Evolutionary conservation across 352 stramenopile genomes (phyloP).

Genomic region (Phytophthora podocarpi): DNA sequence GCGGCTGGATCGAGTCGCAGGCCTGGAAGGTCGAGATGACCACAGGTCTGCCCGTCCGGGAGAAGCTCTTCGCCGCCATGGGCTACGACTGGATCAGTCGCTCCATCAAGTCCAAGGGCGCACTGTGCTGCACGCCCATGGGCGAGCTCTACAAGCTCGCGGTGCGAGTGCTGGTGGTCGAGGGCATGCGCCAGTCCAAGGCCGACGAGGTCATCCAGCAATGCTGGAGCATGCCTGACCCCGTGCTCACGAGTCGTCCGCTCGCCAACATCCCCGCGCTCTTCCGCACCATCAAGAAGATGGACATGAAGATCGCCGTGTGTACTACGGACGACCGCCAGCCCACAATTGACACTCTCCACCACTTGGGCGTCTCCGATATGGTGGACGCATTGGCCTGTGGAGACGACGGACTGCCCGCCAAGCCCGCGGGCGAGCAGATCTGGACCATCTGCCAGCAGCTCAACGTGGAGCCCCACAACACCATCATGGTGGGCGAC

Average conservation of each 20-base stretch:
- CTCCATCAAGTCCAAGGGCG: conserved; percentile 82
- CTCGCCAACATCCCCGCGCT: conserved; percentile 75
- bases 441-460: conserved; percentile 86
- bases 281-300: conserved; percentile 85
- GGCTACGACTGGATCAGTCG: conserved; percentile 87
- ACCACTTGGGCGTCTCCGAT: conserved; percentile 71
- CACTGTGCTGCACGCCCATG: conserved; percentile 87
- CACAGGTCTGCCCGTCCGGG: conserved; percentile 68
- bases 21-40: conserved; percentile 89
- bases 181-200: conserved; percentile 69
- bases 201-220: conserved; percentile 72
- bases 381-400: conserved; percentile 83
- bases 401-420: conserved; percentile 81
- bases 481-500: conserved; percentile 90
- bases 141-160: conserved; percentile 85
- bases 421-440: conserved; percentile 84
- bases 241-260: conserved; percentile 71
- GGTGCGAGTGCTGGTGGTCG: conserved; percentile 69
- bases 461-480: conserved; percentile 77
- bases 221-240: conserved; percentile 86
- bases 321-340: conserved; percentile 88
- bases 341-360: conserved; percentile 75
- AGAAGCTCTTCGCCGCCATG: conserved; percentile 89
- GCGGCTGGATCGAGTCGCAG: conserved; percentile 85
- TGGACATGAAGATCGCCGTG: conserved; percentile 90